phyloP scores from a whole-genome alignment of 768 basidiomycete genomes.

The Tremella yokohamensis region DNA sequence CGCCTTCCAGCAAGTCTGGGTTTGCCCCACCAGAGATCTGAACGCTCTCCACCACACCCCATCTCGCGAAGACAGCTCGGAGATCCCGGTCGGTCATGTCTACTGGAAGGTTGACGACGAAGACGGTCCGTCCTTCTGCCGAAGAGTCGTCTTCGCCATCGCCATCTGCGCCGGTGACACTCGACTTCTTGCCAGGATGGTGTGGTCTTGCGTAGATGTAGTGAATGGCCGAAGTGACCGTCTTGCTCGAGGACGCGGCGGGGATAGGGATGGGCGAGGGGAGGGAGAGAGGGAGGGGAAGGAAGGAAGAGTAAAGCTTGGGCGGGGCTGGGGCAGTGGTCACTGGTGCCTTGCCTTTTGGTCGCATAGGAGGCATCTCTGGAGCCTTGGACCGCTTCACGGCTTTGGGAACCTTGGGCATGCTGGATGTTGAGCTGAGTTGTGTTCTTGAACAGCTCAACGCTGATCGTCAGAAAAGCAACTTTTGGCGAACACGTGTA shows the following conservation, averaged over 20 bases:
- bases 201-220: conserved; percentile 75
- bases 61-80: conserved; percentile 67
- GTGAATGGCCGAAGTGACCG: conserved; percentile 56
- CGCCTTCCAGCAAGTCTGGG: conserved; percentile 49
- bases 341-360: no score
- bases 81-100: conserved; percentile 81
- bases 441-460: no score
- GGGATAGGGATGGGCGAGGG: conserved; percentile 23
- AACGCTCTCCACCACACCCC: conserved; percentile 73
- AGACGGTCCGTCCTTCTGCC: conserved; percentile 69
- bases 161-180: conserved; percentile 4
- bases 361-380: no score
- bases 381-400: no score
- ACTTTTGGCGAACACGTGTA: no score
- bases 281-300: conserved; percentile 35
- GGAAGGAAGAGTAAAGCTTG: conserved; percentile 38
- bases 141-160: conserved; percentile 23
- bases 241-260: conserved; percentile 23
- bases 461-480: no score
- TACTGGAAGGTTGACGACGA: conserved; percentile 82
- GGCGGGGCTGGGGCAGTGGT: neutral
- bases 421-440: no score
- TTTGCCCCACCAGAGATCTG: conserved; percentile 56
- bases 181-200: conserved; percentile 7
- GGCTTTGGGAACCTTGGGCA: no score